Evolutionary conservation across 306 rosid genomes (phyloP).

Genomic region (Cicer arietinum): DNA sequence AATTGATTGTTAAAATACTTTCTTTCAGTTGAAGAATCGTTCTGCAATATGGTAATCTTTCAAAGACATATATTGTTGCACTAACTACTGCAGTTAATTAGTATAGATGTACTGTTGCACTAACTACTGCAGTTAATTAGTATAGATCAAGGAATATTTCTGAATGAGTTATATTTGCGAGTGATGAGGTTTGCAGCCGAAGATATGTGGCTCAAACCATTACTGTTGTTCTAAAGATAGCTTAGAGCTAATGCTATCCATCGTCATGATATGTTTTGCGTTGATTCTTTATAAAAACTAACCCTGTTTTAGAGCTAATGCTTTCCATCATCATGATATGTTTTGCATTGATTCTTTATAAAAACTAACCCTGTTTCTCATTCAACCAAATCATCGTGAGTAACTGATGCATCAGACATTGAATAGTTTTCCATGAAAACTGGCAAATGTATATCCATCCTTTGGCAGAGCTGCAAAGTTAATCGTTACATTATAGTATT

Average conservation of each 20-base stretch:
- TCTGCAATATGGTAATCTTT: constrained; percentile 14
- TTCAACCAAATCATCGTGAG: constrained; percentile 3
- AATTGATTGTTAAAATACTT: constrained; percentile 20
- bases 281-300: constrained; percentile 3
- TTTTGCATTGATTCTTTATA: constrained; percentile 9
- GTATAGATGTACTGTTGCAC: constrained; percentile 5
- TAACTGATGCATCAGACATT: constrained; percentile 12
- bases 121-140: neutral
- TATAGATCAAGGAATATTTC: constrained; percentile 24
- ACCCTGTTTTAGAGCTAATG: neutral
- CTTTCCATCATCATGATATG: neutral
- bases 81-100: neutral
- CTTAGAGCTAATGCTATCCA: constrained; percentile 10
- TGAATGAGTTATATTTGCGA: constrained; percentile 12
- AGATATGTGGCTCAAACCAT: constrained; percentile 19
- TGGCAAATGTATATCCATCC: constrained; percentile 12
- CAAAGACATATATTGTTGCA: neutral
- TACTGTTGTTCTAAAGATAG: neutral
- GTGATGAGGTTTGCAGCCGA: neutral
- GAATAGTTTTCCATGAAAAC: constrained; percentile 17
- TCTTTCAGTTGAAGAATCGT: constrained; percentile 38
- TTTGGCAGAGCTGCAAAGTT: constrained; percentile 10
- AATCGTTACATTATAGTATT: neutral
- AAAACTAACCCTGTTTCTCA: constrained; percentile 17
- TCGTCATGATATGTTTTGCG: constrained; percentile 13